Evolutionary conservation across 108 stramenopile genomes (phyloP).

Genomic region (Cyclotella baltica): DNA sequence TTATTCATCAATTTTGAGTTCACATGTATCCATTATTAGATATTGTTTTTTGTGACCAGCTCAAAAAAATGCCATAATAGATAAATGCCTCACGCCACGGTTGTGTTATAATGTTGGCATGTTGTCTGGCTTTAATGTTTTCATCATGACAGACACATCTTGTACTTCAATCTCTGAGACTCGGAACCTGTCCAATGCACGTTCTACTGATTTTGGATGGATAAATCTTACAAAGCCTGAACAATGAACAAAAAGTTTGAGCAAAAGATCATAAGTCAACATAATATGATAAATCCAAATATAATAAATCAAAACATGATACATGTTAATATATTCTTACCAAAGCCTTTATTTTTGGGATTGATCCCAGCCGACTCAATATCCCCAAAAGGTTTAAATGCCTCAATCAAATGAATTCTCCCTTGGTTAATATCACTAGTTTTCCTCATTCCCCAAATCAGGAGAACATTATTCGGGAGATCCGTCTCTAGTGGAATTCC

Average conservation of each 20-base stretch:
- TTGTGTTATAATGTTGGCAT: not conserved
- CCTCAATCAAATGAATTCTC: constrained; percentile 52
- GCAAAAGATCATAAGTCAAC: not conserved
- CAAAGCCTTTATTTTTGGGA: constrained; percentile 78
- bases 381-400: constrained; percentile 78
- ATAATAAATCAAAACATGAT: not conserved
- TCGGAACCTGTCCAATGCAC: constrained; percentile 61
- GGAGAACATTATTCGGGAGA: constrained; percentile 66
- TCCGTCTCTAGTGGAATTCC: constrained; percentile 73
- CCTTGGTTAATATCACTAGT: constrained; percentile 50
- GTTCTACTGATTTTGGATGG: constrained; percentile 69
- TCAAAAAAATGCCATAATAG: not conserved
- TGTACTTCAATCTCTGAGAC: constrained; percentile 81
- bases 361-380: constrained; percentile 77
- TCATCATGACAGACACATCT: constrained; percentile 83
- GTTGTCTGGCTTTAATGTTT: constrained; percentile 58
- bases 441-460: constrained; percentile 83
- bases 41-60: not conserved
- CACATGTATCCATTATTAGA: too few relatives aligned
- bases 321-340: constrained; percentile 30
- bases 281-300: not conserved
- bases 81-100: not conserved
- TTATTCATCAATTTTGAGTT: too few relatives aligned
- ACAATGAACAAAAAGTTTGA: not conserved
- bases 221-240: constrained; percentile 78